Conservation (phyloP, 441 rosid species). For the Jatropha multifida region DNA sequence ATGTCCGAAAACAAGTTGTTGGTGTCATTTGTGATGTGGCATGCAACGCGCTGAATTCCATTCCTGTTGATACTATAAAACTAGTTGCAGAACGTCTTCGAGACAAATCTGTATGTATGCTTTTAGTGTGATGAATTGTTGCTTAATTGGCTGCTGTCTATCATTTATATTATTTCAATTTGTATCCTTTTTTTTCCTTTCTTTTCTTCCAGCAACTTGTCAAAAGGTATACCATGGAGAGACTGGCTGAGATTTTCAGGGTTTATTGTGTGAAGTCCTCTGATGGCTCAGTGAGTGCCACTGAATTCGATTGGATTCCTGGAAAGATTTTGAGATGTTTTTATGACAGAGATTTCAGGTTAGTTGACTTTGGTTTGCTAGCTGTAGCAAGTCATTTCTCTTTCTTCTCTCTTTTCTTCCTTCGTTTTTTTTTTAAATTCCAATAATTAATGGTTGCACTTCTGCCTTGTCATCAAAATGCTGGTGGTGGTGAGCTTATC, state of each 20-base stretch:
- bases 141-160: slow-evolving; percentile 12
- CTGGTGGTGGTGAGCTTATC: not conserved
- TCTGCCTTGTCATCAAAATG: not conserved
- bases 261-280: slow-evolving; percentile 55
- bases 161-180: slow-evolving; percentile 17
- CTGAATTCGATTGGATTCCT: slow-evolving; percentile 94
- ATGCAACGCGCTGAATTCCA: slow-evolving; percentile 57
- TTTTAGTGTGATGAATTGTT: slow-evolving; percentile 21
- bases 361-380: slow-evolving; percentile 19
- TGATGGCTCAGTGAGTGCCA: slow-evolving; percentile 45
- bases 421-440: not conserved
- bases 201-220: slow-evolving; percentile 62
- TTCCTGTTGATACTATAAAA: slow-evolving; percentile 79
- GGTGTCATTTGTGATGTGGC: slow-evolving; percentile 89
- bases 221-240: slow-evolving; percentile 90
- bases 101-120: slow-evolving; percentile 85
- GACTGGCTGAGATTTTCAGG: slow-evolving; percentile 81
- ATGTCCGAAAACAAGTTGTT: slow-evolving; percentile 95
- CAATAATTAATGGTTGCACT: not conserved
- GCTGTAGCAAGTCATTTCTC: not conserved
- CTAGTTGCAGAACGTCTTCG: slow-evolving; percentile 91
- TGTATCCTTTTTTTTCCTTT: not conserved
- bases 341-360: slow-evolving; percentile 98
- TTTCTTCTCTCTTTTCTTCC: too few species aligned
- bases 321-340: slow-evolving; percentile 93